These are phyloP conservation scores for Arthonia radiata DNA, from an alignment of 495 filamentous ascomycete species.

Conservation along the genomic window DNA sequence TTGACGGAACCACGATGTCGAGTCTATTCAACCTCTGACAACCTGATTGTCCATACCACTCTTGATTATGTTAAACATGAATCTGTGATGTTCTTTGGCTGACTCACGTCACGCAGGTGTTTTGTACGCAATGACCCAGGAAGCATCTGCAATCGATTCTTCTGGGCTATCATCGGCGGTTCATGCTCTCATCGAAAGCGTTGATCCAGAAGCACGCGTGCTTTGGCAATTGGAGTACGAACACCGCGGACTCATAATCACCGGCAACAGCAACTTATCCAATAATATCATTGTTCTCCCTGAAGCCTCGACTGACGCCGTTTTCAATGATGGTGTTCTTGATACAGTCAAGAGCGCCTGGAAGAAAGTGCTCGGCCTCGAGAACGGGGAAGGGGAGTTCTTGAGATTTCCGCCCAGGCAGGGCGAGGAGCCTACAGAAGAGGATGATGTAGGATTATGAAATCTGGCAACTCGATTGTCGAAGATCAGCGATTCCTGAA, in stretches of 20 bases:
- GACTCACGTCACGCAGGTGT: constrained; percentile 27
- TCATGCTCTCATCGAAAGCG: constrained; percentile 22
- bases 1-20: constrained; percentile 78
- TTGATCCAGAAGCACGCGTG: constrained; percentile 12
- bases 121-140: constrained; percentile 34
- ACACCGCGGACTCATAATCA: constrained; percentile 9
- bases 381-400: no score
- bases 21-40: constrained; percentile 60
- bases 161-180: constrained; percentile 29
- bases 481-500: no score
- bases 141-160: constrained; percentile 14
- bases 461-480: no score
- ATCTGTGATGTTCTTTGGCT: no score
- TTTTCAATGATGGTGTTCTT: constrained; percentile 42
- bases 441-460: no score
- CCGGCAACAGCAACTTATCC: neutral
- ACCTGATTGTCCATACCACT: constrained; percentile 35
- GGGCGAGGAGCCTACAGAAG: no score
- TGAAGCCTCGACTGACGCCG: constrained; percentile 30
- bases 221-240: constrained; percentile 42
- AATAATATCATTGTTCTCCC: constrained; percentile 21
- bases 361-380: constrained; percentile 31
- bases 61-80: constrained; percentile 19
- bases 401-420: no score
- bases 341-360: constrained; percentile 37